Evolutionary conservation across 1,284 basidiomycete genomes (phyloP).

Genomic region (Polyporus tsugae): DNA sequence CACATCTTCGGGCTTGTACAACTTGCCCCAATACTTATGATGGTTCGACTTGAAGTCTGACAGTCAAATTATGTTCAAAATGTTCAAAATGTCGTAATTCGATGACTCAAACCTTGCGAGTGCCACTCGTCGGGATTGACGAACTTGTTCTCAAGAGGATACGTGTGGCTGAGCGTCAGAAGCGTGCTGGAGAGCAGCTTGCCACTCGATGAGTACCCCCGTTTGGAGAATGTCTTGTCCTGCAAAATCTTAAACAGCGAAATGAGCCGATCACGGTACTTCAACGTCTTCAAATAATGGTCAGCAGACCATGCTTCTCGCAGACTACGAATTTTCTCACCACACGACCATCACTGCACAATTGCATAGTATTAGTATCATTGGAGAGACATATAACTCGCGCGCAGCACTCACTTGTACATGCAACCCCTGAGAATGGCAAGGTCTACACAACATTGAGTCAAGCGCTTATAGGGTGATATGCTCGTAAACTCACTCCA

Average conservation of each 20-base stretch:
- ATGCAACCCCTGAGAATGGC: constrained; percentile 74
- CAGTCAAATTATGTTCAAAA: background rate
- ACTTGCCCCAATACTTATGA: constrained; percentile 82
- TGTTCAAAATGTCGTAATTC: background rate
- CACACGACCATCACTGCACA: constrained; percentile 64
- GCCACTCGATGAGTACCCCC: constrained; percentile 85
- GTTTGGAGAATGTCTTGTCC: constrained; percentile 81
- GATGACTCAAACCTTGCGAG: constrained; percentile 63
- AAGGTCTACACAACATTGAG: constrained; percentile 53
- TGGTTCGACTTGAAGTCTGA: constrained; percentile 79
- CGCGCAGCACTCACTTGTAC: constrained; percentile 62
- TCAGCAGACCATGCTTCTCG: background rate
- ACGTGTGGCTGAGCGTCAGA: constrained; percentile 82
- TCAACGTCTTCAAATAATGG: constrained; percentile 46
- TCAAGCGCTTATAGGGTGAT: too few species aligned
- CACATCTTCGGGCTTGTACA: constrained; percentile 67
- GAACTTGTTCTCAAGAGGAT: constrained; percentile 85
- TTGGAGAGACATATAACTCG: background rate
- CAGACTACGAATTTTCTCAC: constrained; percentile 46
- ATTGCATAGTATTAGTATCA: constrained; percentile 6
- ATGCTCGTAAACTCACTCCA: constrained; percentile 70
- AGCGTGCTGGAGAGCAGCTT: constrained; percentile 82
- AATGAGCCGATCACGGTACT: constrained; percentile 71
- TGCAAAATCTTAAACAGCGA: constrained; percentile 74
- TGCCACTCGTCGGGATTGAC: constrained; percentile 85